Evolutionary conservation across 1,284 basidiomycete genomes (phyloP).

Genomic region (Salmacisia buchloeana): DNA sequence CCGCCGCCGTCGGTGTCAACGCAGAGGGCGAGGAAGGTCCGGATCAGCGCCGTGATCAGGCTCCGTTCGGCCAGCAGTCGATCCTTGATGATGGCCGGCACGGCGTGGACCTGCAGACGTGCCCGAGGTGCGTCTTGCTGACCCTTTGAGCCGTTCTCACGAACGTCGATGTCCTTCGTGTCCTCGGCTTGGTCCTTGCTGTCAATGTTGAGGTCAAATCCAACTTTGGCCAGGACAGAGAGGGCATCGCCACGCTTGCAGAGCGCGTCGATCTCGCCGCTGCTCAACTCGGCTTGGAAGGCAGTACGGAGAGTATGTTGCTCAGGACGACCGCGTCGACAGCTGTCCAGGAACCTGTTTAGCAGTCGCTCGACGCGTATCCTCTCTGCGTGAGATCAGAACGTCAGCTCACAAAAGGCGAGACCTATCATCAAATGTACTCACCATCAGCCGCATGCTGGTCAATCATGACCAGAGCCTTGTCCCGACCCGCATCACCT

Average conservation of each 20-base stretch:
- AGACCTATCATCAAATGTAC: neutral
- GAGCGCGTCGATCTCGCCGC: neutral
- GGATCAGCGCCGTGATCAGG: neutral
- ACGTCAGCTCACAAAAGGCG: neutral
- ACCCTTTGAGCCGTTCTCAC: no score
- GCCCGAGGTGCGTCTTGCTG: no score
- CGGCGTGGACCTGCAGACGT: neutral
- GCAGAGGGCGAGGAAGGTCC: neutral
- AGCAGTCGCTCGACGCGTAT: slow-evolving; percentile 79
- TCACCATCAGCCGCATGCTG: slow-evolving; percentile 84
- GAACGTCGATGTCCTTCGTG: neutral
- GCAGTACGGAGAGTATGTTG: neutral
- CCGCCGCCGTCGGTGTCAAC: neutral
- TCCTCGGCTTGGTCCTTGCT: neutral
- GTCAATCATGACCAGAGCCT: slow-evolving; percentile 69
- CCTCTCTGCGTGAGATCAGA: slow-evolving; percentile 55
- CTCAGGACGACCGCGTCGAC: slow-evolving; percentile 10
- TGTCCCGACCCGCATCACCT: slow-evolving; percentile 15
- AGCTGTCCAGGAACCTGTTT: slow-evolving; percentile 59
- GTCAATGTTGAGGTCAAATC: neutral
- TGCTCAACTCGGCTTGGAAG: neutral
- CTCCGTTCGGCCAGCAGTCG: neutral
- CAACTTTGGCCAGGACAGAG: neutral
- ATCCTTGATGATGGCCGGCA: neutral
- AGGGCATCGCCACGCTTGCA: neutral